A percentile compares a stretch with the other conserved stretches of the same genome.
Conservation (phyloP, 352 stramenopile genomes). For the Globisporangium rhizosaccharum region DNA sequence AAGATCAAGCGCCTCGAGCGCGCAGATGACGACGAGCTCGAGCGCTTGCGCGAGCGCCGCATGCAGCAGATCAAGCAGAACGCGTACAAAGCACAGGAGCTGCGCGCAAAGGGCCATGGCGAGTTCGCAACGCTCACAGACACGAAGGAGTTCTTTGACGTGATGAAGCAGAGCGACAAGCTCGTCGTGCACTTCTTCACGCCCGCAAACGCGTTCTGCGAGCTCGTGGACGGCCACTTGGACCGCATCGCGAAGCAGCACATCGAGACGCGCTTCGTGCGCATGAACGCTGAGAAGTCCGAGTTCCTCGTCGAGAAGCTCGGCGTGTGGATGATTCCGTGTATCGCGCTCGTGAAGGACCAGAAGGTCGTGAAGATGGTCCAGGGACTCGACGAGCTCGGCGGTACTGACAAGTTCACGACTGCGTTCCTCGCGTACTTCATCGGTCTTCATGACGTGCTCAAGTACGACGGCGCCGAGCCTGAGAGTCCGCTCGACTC, state of each 20-base stretch:
- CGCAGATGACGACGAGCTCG: conserved; percentile 87
- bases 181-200: conserved; percentile 96
- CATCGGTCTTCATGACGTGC: conserved; percentile 89
- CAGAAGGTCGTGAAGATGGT: conserved; percentile 96
- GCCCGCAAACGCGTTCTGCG: conserved; percentile 88
- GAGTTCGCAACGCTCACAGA: conserved; percentile 88
- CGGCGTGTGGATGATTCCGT: conserved; percentile 95
- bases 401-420: conserved; percentile 91
- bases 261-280: conserved; percentile 93
- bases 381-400: conserved; percentile 93
- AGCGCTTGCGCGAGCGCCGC: conserved; percentile 79
- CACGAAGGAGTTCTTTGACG: conserved; percentile 94
- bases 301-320: conserved; percentile 96
- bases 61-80: conserved; percentile 73
- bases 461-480: conserved; percentile 93
- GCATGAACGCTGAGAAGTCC: conserved; percentile 95
- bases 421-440: conserved; percentile 91
- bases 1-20: conserved; percentile 80
- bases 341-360: conserved; percentile 92
- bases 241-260: conserved; percentile 86
- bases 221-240: conserved; percentile 93
- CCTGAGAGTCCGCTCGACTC: conserved; percentile 58
- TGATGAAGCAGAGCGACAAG: conserved; percentile 88
- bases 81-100: conserved; percentile 59
- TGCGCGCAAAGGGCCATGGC: conserved; percentile 77